Conservation (phyloP, 805 yeast genomes). For the Cyberlindnera japonica region DNA sequence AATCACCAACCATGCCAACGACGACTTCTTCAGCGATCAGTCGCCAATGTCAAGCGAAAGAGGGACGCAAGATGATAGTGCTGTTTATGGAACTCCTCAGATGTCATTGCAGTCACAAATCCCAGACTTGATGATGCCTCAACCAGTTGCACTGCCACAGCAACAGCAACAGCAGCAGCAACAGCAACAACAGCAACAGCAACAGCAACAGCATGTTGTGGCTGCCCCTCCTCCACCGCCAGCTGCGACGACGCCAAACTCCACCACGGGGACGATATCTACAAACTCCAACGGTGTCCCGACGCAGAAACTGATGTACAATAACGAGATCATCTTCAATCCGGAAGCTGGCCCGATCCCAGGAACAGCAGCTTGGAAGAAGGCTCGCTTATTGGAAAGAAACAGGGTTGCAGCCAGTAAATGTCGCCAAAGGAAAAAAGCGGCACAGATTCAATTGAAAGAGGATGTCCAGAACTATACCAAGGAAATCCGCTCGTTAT, state of each 20-base stretch:
- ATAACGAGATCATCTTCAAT: conserved; percentile 46
- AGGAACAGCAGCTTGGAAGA: conserved; percentile 68
- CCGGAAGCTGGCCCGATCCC: conserved; percentile 56
- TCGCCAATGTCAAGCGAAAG: conserved; percentile 8
- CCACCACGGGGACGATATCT: conserved; percentile 12
- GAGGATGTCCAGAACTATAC: conserved; percentile 51
- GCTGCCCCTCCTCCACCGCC: conserved; percentile 8
- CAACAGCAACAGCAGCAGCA: conserved; percentile 11
- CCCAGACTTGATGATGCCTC: conserved; percentile 4
- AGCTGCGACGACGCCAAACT: conserved; percentile 7
- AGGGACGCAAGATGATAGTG: conserved; percentile 11
- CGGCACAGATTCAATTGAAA: conserved; percentile 64
- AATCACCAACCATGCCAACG: conserved; percentile 41
- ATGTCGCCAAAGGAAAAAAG: conserved; percentile 64
- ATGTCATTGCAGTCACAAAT: conserved; percentile 4
- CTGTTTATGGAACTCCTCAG: conserved; percentile 1
- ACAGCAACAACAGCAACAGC: conserved; percentile 6
- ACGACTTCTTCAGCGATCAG: conserved; percentile 26
- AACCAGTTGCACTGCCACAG: conserved; percentile 8
- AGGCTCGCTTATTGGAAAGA: conserved; percentile 56
- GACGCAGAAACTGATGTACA: conserved; percentile 43
- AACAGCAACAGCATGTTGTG: background rate
- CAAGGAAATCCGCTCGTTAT: conserved; percentile 39
- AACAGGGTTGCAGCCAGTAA: conserved; percentile 67
- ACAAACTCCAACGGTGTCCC: conserved; percentile 30